Conservation (phyloP, 805 yeast species). For the Metschnikowia rubicola region DNA sequence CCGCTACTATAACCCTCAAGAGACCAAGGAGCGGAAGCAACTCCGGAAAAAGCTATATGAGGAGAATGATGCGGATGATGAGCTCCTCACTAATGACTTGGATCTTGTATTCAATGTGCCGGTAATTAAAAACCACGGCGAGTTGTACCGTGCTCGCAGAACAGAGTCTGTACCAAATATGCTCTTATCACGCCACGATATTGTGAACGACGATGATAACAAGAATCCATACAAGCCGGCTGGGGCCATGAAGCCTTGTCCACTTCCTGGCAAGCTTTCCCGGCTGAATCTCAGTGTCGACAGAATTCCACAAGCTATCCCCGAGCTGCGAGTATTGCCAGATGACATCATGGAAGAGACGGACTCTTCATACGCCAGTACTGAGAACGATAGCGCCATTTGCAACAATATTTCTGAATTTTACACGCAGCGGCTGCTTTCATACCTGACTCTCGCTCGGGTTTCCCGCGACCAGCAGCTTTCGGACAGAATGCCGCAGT, state of each 20-base stretch:
- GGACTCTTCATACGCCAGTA: slow-evolving; percentile 10
- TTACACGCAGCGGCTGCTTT: slow-evolving; percentile 33
- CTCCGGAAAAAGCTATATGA: slow-evolving; percentile 39
- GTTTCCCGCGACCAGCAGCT: slow-evolving; percentile 30
- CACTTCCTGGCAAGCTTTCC: slow-evolving; percentile 20
- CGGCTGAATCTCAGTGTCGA: slow-evolving; percentile 7
- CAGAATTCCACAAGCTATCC: slow-evolving; percentile 2
- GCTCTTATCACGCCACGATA: slow-evolving; percentile 26
- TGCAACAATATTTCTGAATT: slow-evolving; percentile 36
- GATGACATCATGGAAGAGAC: slow-evolving; percentile 12
- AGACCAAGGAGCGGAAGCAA: slow-evolving; percentile 37
- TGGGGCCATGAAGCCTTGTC: slow-evolving; percentile 15
- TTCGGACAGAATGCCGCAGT: slow-evolving; percentile 37
- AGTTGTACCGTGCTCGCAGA: slow-evolving; percentile 24
- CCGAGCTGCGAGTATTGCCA: slow-evolving; percentile 3
- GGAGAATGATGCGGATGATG: slow-evolving; percentile 41
- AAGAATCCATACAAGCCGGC: slow-evolving; percentile 21
- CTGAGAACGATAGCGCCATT: slow-evolving; percentile 32
- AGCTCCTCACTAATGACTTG: slow-evolving; percentile 34
- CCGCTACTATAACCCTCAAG: slow-evolving; percentile 31
- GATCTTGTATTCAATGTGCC: slow-evolving; percentile 45
- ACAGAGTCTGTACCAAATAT: slow-evolving; percentile 14
- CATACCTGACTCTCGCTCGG: slow-evolving; percentile 33
- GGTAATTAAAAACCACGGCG: slow-evolving; percentile 34
- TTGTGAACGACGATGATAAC: slow-evolving; percentile 23